Base-by-base conservation (phyloP, 2,329 filamentous ascomycete species). In the Davidsoniella australis region DNA sequence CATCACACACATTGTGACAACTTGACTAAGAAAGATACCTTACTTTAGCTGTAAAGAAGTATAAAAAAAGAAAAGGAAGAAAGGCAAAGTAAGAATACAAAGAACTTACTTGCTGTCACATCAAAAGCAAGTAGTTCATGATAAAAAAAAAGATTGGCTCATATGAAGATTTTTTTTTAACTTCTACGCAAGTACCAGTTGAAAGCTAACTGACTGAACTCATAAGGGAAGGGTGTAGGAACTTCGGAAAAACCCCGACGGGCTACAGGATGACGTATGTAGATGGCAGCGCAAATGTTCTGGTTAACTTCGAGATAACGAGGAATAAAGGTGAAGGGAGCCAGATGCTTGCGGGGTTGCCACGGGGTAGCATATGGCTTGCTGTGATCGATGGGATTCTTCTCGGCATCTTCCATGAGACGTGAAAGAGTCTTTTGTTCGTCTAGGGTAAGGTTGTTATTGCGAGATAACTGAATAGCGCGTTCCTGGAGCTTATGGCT, bases 231-330 rank as follows among this genome's bases (percentile, higher is more conserved):
- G 16, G 89, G 89, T 20, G 85, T 86, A 1, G 89, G 89, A 53
- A 89, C 82, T 64, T 89, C 91, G 3, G 83, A 80, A 56, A 76
- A 59, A 9, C 88, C 87, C 2, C 81, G 81, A 53, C 88, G 74
- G 23, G 86, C 91, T 41, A 96, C 89, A 0, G 91, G 91, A 68
- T 98, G 89, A 51, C 91, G 76, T 54, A 98, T 68, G 64, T 98
- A 98, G 39, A 98, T 87, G 9, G 91, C 91, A 1, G 88, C 82
- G 66, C 91, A 98, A 58, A 96, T 83, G 60, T 88, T 93, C 64
- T 94, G 91, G 70, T 96, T 95, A 58, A 98, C 91, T 68, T 98
- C 93, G 53, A 98, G 76, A 64, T 96, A 98, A 48, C 84, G 72
- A 9, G 91, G 91, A 57, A 98, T 87, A 65, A 94, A 95, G 20